A percentile compares a stretch with the other conserved stretches of the same genome.
Evolutionary conservation across 768 basidiomycete species (phyloP).

Genomic region (Termitomyces sp.): DNA sequence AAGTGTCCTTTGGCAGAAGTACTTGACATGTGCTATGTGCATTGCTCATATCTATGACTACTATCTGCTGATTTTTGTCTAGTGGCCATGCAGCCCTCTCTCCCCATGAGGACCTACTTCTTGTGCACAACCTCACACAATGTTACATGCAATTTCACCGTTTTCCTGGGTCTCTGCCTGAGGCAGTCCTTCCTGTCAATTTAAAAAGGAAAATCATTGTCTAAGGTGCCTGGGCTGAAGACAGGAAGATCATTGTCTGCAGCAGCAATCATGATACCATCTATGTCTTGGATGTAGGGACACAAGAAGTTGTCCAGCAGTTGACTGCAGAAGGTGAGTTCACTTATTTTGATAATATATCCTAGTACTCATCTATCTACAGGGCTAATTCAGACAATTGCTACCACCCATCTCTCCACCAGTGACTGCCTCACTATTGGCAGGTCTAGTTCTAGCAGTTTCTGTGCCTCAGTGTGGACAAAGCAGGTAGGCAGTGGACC

Average conservation of each 20-base stretch:
- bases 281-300: not conserved
- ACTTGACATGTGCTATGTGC: no score
- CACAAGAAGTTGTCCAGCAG: not conserved
- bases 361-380: not conserved
- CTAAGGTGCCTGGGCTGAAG: constrained; percentile 8
- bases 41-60: not conserved
- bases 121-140: not conserved
- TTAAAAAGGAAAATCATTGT: not conserved
- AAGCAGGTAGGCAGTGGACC: not conserved
- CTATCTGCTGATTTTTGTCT: not conserved
- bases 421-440: not conserved
- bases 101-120: no score
- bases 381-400: not conserved
- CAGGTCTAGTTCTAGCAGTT: not conserved
- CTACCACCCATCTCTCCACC: not conserved
- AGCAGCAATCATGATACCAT: constrained; percentile 4
- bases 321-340: no score
- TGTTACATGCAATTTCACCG: not conserved
- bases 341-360: not conserved
- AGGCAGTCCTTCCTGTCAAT: constrained; percentile 7
- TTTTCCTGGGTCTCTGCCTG: no score
- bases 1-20: no score
- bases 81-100: no score
- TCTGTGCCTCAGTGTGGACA: not conserved
- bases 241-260: no score